phyloP scores from a whole-genome alignment of 768 basidiomycete genomes.

The Psilocybe cubensis region DNA sequence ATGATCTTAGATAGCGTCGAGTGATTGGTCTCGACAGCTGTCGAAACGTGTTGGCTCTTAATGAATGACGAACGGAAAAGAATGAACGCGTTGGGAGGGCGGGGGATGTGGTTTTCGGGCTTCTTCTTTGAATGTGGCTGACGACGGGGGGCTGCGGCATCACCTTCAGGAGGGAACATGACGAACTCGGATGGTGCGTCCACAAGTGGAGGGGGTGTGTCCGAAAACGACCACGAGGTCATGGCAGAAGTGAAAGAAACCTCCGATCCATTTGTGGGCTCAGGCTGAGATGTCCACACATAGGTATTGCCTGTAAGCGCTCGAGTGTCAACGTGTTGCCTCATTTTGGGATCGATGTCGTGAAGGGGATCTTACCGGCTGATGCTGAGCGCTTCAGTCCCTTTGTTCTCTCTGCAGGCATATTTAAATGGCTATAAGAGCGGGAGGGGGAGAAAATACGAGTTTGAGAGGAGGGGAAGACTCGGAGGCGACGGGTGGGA shows the following conservation, averaged over 20 bases:
- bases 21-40: slow-evolving; percentile 81
- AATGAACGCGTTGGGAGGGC: slow-evolving; percentile 87
- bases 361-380: slow-evolving; percentile 21
- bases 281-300: slow-evolving; percentile 33
- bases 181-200: slow-evolving; percentile 37
- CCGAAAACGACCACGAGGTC: slow-evolving; percentile 24
- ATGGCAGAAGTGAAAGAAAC: slow-evolving; percentile 25
- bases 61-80: slow-evolving; percentile 86
- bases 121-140: slow-evolving; percentile 70
- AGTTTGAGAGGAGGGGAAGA: slow-evolving; percentile 11
- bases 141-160: slow-evolving; percentile 36
- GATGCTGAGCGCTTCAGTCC: slow-evolving; percentile 27
- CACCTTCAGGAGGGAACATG: slow-evolving; percentile 12
- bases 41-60: slow-evolving; percentile 76
- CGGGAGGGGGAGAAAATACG: slow-evolving; percentile 1
- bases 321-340: slow-evolving; percentile 19
- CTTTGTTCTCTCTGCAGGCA: slow-evolving; percentile 38
- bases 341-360: neutral
- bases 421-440: slow-evolving; percentile 8
- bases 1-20: slow-evolving; percentile 86
- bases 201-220: slow-evolving; percentile 32
- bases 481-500: slow-evolving; percentile 2
- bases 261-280: slow-evolving; percentile 23
- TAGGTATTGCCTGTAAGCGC: slow-evolving; percentile 30
- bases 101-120: slow-evolving; percentile 76